Conservation (phyloP, 1,284 basidiomycete genomes). For the Boletus smithii region DNA sequence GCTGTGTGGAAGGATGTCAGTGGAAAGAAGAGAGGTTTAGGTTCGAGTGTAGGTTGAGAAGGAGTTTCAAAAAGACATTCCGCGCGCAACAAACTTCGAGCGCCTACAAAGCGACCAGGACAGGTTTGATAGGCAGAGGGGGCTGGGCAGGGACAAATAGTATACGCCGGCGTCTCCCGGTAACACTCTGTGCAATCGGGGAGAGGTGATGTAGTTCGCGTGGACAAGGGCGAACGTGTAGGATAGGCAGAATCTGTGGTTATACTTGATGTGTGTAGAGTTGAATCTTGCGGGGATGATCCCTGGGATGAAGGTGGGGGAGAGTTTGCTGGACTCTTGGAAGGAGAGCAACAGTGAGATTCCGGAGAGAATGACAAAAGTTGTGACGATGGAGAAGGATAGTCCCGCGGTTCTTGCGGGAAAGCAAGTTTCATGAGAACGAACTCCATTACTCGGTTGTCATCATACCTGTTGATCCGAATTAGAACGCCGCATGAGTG, state of each 20-base stretch:
- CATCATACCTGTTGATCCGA: constrained; percentile 37
- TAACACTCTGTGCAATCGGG: constrained; percentile 22
- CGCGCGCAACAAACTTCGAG: constrained; percentile 11
- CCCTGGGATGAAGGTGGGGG: constrained; percentile 26
- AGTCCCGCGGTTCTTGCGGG: constrained; percentile 35
- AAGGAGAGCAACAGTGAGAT: constrained; percentile 12
- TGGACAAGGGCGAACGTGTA: constrained; percentile 26
- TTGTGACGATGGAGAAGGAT: constrained; percentile 22
- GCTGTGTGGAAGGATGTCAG: constrained; percentile 59
- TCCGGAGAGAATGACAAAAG: constrained; percentile 20
- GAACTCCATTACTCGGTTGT: constrained; percentile 51
- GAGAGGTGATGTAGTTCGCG: constrained; percentile 21
- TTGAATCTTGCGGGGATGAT: constrained; percentile 30
- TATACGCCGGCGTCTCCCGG: constrained; percentile 13
- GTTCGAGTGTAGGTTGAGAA: constrained; percentile 32
- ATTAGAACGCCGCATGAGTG: constrained; percentile 1
- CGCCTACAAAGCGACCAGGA: constrained; percentile 1
- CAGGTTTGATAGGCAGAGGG: constrained; percentile 11
- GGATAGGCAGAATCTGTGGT: constrained; percentile 10
- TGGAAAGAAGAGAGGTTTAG: constrained; percentile 44
- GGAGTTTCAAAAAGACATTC: constrained; percentile 22
- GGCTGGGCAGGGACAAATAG: constrained; percentile 1
- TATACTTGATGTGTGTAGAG: constrained; percentile 12
- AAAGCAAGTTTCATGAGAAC: constrained; percentile 54
- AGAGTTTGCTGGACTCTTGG: constrained; percentile 30